Conservation (phyloP, 106 monocot genomes). For the Ottelia alismoides region DNA sequence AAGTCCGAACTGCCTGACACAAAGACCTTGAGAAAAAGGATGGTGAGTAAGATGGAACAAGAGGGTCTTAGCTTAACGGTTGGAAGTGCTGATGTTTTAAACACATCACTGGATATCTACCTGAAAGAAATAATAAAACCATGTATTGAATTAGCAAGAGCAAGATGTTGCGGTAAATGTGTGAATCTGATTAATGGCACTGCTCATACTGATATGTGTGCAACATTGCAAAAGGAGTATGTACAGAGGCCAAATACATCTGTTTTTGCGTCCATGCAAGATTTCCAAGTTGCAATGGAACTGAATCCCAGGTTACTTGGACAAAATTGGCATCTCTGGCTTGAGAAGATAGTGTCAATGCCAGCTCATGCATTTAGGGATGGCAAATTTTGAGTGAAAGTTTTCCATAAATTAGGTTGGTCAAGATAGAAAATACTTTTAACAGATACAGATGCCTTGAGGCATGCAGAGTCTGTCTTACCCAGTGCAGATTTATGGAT, state of each 20-base stretch:
- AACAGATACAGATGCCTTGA: no score
- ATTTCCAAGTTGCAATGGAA: slow-evolving; percentile 44
- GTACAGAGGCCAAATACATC: slow-evolving; percentile 15
- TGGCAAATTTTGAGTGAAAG: no score
- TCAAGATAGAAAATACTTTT: no score
- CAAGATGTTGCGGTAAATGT: slow-evolving; percentile 18
- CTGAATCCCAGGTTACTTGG: slow-evolving; percentile 59
- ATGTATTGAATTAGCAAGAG: slow-evolving; percentile 46
- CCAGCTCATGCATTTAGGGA: no score
- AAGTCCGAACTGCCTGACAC: slow-evolving; percentile 17
- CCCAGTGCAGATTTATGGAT: no score
- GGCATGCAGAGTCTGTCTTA: no score
- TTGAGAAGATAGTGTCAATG: no score
- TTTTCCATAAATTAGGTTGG: no score
- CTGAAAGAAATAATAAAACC: slow-evolving; percentile 52
- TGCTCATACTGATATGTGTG: slow-evolving; percentile 13
- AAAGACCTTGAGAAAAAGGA: slow-evolving; percentile 19
- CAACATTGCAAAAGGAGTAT: slow-evolving; percentile 32
- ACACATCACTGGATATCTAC: slow-evolving; percentile 41
- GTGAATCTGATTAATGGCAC: slow-evolving; percentile 7
- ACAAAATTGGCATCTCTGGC: no score
- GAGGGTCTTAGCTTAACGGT: slow-evolving; percentile 34
- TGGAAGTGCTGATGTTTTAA: slow-evolving; percentile 41
- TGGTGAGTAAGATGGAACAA: slow-evolving; percentile 34
- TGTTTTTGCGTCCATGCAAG: slow-evolving; percentile 17